Conservation (phyloP, 371 early-diverging fungal genomes). For the Dipsacomyces acuminosporus region DNA sequence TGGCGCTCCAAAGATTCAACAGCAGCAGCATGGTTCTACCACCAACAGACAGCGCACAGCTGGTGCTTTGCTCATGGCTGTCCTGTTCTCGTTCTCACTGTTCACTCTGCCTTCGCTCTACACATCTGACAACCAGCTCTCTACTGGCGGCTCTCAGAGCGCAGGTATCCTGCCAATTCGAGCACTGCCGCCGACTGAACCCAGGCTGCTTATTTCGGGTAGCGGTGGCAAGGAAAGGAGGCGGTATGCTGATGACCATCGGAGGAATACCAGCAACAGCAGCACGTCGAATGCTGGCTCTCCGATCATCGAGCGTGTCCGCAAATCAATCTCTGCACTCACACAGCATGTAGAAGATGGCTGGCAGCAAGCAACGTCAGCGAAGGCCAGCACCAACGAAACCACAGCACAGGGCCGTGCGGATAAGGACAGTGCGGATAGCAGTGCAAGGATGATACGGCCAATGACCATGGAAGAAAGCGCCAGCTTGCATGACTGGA, state of each 20-base stretch:
- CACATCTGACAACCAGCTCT: constrained; percentile 13
- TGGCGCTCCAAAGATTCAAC: constrained; percentile 2
- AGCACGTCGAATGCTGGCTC: constrained; percentile 1
- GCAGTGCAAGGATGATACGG: constrained; percentile 10
- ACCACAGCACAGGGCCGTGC: background rate
- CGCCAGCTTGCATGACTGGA: constrained; percentile 34
- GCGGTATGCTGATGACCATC: background rate
- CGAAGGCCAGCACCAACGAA: constrained; percentile 2
- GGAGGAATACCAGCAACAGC: background rate
- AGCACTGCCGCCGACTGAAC: constrained; percentile 17
- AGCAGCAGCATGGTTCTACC: constrained; percentile 11
- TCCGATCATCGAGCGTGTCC: constrained; percentile 40
- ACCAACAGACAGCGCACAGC: constrained; percentile 30
- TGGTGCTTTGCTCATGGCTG: constrained; percentile 44
- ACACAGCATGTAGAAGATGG: constrained; percentile 21
- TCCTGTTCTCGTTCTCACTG: constrained; percentile 46
- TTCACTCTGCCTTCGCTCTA: constrained; percentile 46
- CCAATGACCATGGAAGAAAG: constrained; percentile 44
- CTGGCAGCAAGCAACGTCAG: background rate
- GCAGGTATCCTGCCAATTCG: constrained; percentile 18
- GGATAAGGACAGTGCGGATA: background rate
- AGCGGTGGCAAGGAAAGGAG: constrained; percentile 3
- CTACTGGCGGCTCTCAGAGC: constrained; percentile 21
- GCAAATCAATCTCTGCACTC: constrained; percentile 35
- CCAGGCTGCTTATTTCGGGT: constrained; percentile 17